A percentile compares a stretch with the other conserved stretches of the same genome.
phyloP scores from a whole-genome alignment of 2,329 filamentous ascomycete genomes.

The Trichoderma gracile region DNA sequence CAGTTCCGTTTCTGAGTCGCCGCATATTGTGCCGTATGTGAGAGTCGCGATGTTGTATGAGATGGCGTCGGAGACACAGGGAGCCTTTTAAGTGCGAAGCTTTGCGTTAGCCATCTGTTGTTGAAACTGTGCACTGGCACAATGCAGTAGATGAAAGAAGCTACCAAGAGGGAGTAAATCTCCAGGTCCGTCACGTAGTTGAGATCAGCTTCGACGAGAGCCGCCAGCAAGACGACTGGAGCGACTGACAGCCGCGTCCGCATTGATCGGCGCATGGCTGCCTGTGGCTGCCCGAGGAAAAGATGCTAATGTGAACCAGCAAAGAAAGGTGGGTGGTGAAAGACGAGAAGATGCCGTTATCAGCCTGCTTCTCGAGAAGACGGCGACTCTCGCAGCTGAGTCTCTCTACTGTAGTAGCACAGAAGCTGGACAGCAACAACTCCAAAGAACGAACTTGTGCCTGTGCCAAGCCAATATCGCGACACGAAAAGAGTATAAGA shows the following conservation, averaged over 20 bases:
- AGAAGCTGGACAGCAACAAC: neutral
- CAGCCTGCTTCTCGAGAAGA: no score
- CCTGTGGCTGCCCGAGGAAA: neutral
- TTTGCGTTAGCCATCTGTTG: neutral
- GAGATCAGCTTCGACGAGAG: slow-evolving; percentile 30
- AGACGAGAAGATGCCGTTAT: neutral
- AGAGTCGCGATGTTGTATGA: slow-evolving; percentile 46
- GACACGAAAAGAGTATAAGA: neutral
- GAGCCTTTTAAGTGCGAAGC: slow-evolving; percentile 42
- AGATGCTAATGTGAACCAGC: no score
- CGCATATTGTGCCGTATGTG: slow-evolving; percentile 46
- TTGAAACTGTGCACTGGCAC: neutral
- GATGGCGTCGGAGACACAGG: slow-evolving; percentile 51
- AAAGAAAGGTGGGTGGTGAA: neutral
- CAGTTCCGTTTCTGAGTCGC: slow-evolving; percentile 45
- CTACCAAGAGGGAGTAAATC: slow-evolving; percentile 46
- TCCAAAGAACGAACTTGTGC: neutral
- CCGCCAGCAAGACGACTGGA: slow-evolving; percentile 4
- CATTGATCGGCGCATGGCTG: slow-evolving; percentile 15
- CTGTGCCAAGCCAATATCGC: neutral
- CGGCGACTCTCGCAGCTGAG: no score
- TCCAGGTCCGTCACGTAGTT: slow-evolving; percentile 49
- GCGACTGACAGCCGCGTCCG: slow-evolving; percentile 8
- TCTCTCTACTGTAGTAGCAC: neutral
- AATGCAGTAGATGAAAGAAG: neutral